Evolutionary conservation across 2,329 filamentous ascomycete genomes (phyloP), one percentile per base, ranked within the genome.

Genomic region (Lojkania enalia): DNA sequence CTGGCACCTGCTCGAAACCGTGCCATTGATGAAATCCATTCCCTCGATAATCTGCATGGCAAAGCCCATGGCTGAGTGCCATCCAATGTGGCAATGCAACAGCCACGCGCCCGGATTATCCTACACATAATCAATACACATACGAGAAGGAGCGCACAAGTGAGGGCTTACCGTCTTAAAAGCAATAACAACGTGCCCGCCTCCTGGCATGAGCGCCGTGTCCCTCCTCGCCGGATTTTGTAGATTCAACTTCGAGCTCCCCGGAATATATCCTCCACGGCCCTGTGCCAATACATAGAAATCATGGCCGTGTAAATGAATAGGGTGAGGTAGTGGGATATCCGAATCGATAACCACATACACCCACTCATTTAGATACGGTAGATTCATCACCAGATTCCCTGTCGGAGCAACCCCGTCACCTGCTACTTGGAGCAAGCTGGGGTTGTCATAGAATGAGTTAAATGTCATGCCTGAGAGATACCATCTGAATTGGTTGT

Each of bases 241-340:
- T 3, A 60, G 36, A 6, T 55, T 51, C 14, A 60, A 46, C 2
- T 43, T 20, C 3, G 50, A 47, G 4, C 25, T 35, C 5, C 20
- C 30, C 11, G 47, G 21, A 12, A 44, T 45, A 4, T 54, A 70
- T 9, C 52, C 57, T 1, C 70, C 66, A 6, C 47, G 44, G 18
- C 67, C 64, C 19, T 55, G 69, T 14, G 71, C 70, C 5, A 83
- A 61, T 7, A 82, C 67, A 61, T 79, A 75, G 67, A 82, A 82
- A 54, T 81, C 76, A 58, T 83, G 80, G 5, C 46, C 64, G 49
- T 70, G 66, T n/a, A 71, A 54, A 44, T 71, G 67, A 39, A 71
- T 68, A 1, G 67, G 67, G 46, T 67, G 63, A 4, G 73, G 45
- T 11, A 71, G 56, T 3, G 61, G 58, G 32, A 70, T 57, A 4